Base-by-base conservation (phyloP, 495 filamentous ascomycete genomes). In the Xylaria castorea region DNA sequence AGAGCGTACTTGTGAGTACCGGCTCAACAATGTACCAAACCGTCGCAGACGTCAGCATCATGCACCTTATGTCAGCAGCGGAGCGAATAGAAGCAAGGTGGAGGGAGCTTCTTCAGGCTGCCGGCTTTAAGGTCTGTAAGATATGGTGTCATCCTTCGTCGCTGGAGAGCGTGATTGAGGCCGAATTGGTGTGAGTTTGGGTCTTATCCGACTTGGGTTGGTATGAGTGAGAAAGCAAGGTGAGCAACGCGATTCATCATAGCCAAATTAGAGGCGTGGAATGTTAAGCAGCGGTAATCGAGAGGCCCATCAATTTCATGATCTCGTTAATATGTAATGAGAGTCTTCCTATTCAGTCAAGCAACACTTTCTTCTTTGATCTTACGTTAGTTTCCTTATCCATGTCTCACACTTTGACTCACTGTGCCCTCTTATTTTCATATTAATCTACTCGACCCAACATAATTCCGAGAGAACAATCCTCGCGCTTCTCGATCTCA, bases 41-140 rank as follows among this genome's bases (percentile, higher is more conserved):
- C 0, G 78, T 69, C 18, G 71, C 87, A 73, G 86, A 87, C 69
- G 68, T 83, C 75, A 73, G 84, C 34, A 85, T 87, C 79, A 75
- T 87, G 81, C 75, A 78, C 9, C n/a, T 81, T 27, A 72, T 74
- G 16, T 73, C 77, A 12, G 76, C 75, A 7, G 66, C 73, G 3
- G 85, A 87, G 68, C 77, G 85, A 50, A 68, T 70, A 30, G 68
- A 72, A 48, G 30, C 42, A 18, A 44, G 84, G 66, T 88, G 84
- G 85, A 32, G 74, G 32, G 58, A 63, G 12, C 74, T 88, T 38
- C 74, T 85, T 50, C 74, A 77, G 8, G 58, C 42, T 12, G 79
- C 80, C 0, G 84, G 83, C 12, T 74, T 87, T 62, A 77, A 76
- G 51, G 64, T 85, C 48, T 68, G 77, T 32, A 73, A 82, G 50